These are phyloP conservation scores for Boletus rubroflammeus DNA, from an alignment of 768 basidiomycete genomes.

Conservation along the genomic window DNA sequence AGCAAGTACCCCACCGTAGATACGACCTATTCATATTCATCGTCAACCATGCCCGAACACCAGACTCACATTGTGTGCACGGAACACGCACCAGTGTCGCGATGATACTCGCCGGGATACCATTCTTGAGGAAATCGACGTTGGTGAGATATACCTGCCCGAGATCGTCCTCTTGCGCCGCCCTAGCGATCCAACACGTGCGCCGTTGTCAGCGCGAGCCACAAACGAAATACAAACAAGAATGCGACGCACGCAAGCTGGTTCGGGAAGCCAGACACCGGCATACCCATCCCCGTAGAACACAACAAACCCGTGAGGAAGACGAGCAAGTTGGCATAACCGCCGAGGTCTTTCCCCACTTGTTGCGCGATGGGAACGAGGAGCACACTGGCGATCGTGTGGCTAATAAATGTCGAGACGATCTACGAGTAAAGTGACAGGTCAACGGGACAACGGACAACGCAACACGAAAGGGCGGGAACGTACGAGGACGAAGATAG, in stretches of 20 bases:
- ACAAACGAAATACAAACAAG: not conserved
- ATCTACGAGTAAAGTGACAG: slow-evolving; percentile 41
- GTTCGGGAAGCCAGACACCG: slow-evolving; percentile 98
- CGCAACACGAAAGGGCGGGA: not conserved
- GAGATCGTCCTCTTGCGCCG: slow-evolving; percentile 92
- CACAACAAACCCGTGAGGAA: slow-evolving; percentile 93
- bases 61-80: not conserved
- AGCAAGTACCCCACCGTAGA: slow-evolving; percentile 16
- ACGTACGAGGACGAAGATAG: slow-evolving; percentile 64
- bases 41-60: not conserved
- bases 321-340: slow-evolving; percentile 79
- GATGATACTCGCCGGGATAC: slow-evolving; percentile 90
- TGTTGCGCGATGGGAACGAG: slow-evolving; percentile 95
- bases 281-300: slow-evolving; percentile 97
- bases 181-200: slow-evolving; percentile 40
- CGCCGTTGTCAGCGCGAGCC: not conserved
- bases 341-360: slow-evolving; percentile 75
- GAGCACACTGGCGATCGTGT: slow-evolving; percentile 93
- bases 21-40: slow-evolving; percentile 13
- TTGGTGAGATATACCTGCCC: slow-evolving; percentile 84
- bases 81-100: slow-evolving; percentile 59
- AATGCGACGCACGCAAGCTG: slow-evolving; percentile 76
- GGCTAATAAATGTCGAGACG: slow-evolving; percentile 94
- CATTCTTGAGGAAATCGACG: slow-evolving; percentile 89
- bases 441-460: not conserved